These are phyloP conservation scores for Alternaria sp. DNA, from an alignment of 2,329 filamentous ascomycete species.

Conservation along the genomic window DNA sequence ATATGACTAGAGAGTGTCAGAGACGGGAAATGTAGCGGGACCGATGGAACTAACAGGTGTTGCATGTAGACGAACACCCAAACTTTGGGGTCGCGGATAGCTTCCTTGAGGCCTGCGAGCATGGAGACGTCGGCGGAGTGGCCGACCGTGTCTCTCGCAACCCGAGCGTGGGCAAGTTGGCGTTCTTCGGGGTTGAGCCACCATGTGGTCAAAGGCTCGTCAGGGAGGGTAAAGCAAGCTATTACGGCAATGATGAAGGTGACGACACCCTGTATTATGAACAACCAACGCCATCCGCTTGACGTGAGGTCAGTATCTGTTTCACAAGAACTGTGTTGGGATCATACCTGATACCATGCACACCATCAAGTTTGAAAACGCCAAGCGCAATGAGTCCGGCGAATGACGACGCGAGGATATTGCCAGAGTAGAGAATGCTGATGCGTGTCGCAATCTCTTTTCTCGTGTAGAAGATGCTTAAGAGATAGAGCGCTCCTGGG, in stretches of 20 bases:
- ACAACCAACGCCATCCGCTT: conserved; percentile 23
- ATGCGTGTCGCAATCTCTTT: conserved; percentile 47
- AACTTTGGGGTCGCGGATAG: conserved; percentile 57
- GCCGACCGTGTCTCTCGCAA: conserved; percentile 57
- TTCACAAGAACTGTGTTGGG: conserved; percentile 2
- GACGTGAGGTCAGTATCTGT: background rate
- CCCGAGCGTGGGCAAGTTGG: conserved; percentile 40
- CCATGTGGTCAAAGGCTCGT: conserved; percentile 45
- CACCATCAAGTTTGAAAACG: conserved; percentile 23
- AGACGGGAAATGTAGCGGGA: conserved; percentile 61
- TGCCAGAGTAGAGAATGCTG: conserved; percentile 17
- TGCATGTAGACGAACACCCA: conserved; percentile 57
- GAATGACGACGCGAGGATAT: conserved; percentile 22
- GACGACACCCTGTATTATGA: conserved; percentile 34
- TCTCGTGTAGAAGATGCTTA: conserved; percentile 70
- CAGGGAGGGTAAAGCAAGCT: conserved; percentile 46
- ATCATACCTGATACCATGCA: conserved; percentile 18
- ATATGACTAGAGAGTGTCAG: background rate
- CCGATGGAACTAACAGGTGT: conserved; percentile 55
- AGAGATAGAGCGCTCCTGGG: conserved; percentile 65
- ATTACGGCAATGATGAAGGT: conserved; percentile 33
- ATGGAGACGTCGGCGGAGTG: conserved; percentile 46
- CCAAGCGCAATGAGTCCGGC: conserved; percentile 24
- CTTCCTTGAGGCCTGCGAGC: conserved; percentile 53
- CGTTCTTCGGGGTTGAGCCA: conserved; percentile 56